Percentiles rank a stretch among this genome's conserved stretches.
Conservation (phyloP, 176 grass and related monocot species). For the Aegilops bicornis region DNA sequence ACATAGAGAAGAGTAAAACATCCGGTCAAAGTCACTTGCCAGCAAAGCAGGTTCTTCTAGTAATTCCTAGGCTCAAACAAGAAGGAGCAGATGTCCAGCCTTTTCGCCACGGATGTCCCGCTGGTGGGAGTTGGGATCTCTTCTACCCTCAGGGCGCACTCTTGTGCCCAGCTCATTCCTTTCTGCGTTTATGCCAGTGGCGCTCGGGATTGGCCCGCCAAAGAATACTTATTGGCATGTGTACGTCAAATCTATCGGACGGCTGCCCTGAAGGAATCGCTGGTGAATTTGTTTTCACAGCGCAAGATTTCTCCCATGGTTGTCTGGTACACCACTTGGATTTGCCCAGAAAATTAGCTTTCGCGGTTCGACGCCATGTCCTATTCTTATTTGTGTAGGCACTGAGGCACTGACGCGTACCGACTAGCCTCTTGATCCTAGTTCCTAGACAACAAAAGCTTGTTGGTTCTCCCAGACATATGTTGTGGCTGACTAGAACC, state of each 20-base stretch:
- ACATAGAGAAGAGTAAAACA: constrained; percentile 27
- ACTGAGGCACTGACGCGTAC: no score
- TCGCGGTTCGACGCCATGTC: no score
- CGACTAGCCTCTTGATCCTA: no score
- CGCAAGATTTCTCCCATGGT: no score
- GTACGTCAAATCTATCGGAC: constrained; percentile 4
- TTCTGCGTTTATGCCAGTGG: constrained; percentile 2
- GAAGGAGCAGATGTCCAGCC: constrained; percentile 3
- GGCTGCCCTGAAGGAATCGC: no score
- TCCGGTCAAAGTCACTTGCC: constrained; percentile 48
- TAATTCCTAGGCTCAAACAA: constrained; percentile 72
- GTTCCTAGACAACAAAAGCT: no score
- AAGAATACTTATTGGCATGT: constrained; percentile 82
- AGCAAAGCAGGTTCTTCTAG: constrained; percentile 48
- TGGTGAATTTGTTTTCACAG: no score
- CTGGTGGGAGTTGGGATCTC: constrained; percentile 45
- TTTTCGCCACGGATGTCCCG: constrained; percentile 1
- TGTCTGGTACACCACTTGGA: no score
- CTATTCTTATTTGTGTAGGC: no score
- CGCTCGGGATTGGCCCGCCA: constrained; percentile 71
- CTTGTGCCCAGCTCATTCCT: constrained; percentile 35
- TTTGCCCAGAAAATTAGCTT: no score
- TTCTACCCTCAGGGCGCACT: constrained; percentile 39
- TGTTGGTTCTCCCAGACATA: no score
- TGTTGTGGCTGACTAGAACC: no score